These are phyloP conservation scores for Dactylonectria macrodidyma DNA, from an alignment of 2,329 filamentous ascomycete genomes.

Conservation along the genomic window DNA sequence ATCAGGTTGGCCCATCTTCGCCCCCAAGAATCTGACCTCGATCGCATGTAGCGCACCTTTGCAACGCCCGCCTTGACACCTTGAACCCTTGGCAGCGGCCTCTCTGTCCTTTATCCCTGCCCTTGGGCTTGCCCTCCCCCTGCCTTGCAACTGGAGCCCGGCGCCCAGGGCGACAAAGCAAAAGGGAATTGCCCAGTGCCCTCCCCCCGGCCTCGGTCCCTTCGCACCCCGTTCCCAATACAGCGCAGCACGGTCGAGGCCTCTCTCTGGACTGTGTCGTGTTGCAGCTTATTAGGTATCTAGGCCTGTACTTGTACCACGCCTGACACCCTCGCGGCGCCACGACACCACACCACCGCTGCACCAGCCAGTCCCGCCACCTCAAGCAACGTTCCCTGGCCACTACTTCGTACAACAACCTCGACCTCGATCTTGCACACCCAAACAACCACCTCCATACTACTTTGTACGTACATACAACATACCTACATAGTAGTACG, in stretches of 20 bases:
- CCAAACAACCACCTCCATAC: constrained; percentile 6
- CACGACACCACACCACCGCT: constrained; percentile 40
- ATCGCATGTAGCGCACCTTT: constrained; percentile 18
- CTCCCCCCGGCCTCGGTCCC: constrained; percentile 34
- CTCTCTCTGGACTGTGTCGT: constrained; percentile 23
- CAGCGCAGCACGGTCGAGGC: constrained; percentile 20
- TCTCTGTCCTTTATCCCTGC: constrained; percentile 39
- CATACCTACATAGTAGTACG: neutral
- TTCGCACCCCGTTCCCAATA: constrained; percentile 18
- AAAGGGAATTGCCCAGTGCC: constrained; percentile 37
- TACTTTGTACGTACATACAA: no score
- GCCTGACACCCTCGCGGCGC: constrained; percentile 24
- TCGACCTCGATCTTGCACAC: constrained; percentile 24
- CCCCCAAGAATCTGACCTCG: constrained; percentile 11
- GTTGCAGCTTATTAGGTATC: constrained; percentile 25
- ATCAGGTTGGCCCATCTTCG: neutral
- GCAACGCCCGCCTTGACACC: constrained; percentile 29
- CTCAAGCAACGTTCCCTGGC: constrained; percentile 36
- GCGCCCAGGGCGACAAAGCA: constrained; percentile 46
- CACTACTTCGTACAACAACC: constrained; percentile 27
- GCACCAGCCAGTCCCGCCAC: constrained; percentile 31
- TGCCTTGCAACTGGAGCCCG: constrained; percentile 42
- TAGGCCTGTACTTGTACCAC: constrained; percentile 34
- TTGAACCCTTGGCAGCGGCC: constrained; percentile 38
- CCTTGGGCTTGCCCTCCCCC: constrained; percentile 31